Evolutionary conservation across 2,329 filamentous ascomycete genomes (phyloP).

Genomic region (Botrytis sinoallii): DNA sequence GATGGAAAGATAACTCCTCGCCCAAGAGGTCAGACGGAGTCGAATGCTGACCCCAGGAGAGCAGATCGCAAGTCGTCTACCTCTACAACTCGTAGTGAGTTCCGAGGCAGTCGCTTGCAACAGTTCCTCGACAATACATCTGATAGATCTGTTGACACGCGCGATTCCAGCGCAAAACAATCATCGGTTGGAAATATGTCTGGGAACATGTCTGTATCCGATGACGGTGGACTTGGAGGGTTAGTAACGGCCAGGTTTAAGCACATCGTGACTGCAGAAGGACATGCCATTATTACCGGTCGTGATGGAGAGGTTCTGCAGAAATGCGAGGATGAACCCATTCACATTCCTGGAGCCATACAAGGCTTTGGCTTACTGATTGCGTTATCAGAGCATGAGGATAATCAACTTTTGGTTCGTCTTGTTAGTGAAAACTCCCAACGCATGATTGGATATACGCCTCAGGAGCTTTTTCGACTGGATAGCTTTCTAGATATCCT

Average conservation of each 20-base stretch:
- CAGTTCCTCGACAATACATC: constrained; percentile 32
- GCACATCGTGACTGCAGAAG: constrained; percentile 71
- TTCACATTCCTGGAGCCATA: constrained; percentile 59
- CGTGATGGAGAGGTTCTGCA: constrained; percentile 69
- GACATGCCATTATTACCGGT: constrained; percentile 80
- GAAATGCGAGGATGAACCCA: constrained; percentile 86
- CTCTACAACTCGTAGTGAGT: constrained; percentile 22
- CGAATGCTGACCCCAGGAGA: background rate
- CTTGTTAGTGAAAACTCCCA: constrained; percentile 80
- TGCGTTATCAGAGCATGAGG: constrained; percentile 66
- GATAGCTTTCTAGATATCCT: constrained; percentile 74
- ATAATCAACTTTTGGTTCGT: constrained; percentile 66
- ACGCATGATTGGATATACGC: constrained; percentile 71
- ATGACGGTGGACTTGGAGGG: constrained; percentile 22
- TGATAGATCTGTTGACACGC: constrained; percentile 26
- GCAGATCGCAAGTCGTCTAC: constrained; percentile 21
- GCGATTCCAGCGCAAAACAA: constrained; percentile 17
- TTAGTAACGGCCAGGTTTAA: constrained; percentile 72
- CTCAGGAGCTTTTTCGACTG: constrained; percentile 70
- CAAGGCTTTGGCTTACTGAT: constrained; percentile 77
- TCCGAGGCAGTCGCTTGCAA: constrained; percentile 27
- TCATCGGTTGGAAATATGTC: constrained; percentile 11
- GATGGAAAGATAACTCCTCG: constrained; percentile 11
- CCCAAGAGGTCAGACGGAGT: background rate
- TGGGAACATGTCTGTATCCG: background rate